Conservation (phyloP, 2,329 filamentous ascomycete genomes). For the Fusarium secorum region DNA sequence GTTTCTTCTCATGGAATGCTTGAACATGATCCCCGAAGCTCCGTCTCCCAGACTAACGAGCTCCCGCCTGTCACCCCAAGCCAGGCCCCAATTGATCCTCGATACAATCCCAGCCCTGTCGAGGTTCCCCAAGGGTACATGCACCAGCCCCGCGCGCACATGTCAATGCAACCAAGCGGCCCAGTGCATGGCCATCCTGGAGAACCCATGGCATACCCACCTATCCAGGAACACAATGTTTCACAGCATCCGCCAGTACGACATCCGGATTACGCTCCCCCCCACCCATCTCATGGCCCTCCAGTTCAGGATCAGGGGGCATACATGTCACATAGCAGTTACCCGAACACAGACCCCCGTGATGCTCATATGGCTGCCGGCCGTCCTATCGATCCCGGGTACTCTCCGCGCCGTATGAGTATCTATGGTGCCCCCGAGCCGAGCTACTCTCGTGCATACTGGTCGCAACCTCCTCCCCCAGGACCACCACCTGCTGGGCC, state of each 20-base stretch:
- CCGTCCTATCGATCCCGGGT: constrained; percentile 46
- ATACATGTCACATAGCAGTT: constrained; percentile 44
- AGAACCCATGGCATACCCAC: constrained; percentile 39
- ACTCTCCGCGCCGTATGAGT: constrained; percentile 45
- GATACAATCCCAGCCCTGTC: constrained; percentile 31
- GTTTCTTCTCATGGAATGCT: constrained; percentile 11
- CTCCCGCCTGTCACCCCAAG: constrained; percentile 28
- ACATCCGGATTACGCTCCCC: constrained; percentile 42
- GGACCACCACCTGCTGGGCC: constrained; percentile 41
- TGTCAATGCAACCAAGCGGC: constrained; percentile 37
- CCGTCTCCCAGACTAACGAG: constrained; percentile 39
- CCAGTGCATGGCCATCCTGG: constrained; percentile 36
- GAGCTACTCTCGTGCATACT: constrained; percentile 47
- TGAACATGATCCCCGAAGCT: constrained; percentile 34
- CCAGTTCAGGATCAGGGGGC: constrained; percentile 37
- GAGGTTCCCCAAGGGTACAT: constrained; percentile 40
- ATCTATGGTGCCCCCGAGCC: constrained; percentile 43
- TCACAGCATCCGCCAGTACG: constrained; percentile 40
- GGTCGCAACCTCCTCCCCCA: constrained; percentile 45
- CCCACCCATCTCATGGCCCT: constrained; percentile 35
- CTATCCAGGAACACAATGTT: constrained; percentile 39
- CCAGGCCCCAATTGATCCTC: constrained; percentile 37
- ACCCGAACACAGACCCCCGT: constrained; percentile 43
- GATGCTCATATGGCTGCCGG: constrained; percentile 42
- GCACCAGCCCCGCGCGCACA: constrained; percentile 39